Conservation (phyloP, 345 rosid genomes). For the Microthlaspi erraticum region DNA sequence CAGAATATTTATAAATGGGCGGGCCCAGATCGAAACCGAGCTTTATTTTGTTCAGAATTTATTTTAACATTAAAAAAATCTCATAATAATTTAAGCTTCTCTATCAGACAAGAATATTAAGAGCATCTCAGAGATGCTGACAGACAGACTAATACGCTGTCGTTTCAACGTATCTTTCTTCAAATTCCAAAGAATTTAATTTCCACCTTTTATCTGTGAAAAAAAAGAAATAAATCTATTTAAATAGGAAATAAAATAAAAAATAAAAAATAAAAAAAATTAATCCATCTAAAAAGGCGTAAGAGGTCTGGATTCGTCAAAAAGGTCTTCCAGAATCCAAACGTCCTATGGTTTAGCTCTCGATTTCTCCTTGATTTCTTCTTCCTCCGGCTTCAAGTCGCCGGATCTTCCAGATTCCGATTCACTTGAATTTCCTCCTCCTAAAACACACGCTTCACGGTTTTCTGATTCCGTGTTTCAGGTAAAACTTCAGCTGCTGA, state of each 20-base stretch:
- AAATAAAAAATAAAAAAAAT: conserved; percentile 2
- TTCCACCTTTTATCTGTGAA: conserved; percentile 19
- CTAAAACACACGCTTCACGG: background rate
- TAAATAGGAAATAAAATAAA: too few species aligned
- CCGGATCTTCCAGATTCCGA: conserved; percentile 45
- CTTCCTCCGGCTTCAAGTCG: conserved; percentile 45
- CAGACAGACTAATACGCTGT: conserved; percentile 31
- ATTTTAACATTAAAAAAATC: background rate
- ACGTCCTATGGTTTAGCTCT: conserved; percentile 42
- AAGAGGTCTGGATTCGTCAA: conserved; percentile 47
- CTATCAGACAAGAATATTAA: conserved; percentile 33
- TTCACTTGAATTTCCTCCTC: conserved; percentile 24
- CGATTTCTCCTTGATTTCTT: conserved; percentile 29
- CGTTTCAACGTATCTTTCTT: conserved; percentile 27
- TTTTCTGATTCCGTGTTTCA: conserved; percentile 36
- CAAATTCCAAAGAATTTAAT: conserved; percentile 28
- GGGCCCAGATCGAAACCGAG: conserved; percentile 29
- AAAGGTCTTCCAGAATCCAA: conserved; percentile 38
- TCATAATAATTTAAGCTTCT: background rate
- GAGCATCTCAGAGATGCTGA: conserved; percentile 45
- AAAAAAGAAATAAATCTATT: too few species aligned
- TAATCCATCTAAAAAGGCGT: conserved; percentile 35
- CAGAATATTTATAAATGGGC: conserved; percentile 13
- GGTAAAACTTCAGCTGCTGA: conserved; percentile 25
- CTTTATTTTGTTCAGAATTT: background rate